A percentile compares a stretch with the other conserved stretches of the same genome.
These are phyloP conservation scores for Leucoagaricus sp. DNA, from an alignment of 1,284 basidiomycete genomes.

Conservation along the genomic window DNA sequence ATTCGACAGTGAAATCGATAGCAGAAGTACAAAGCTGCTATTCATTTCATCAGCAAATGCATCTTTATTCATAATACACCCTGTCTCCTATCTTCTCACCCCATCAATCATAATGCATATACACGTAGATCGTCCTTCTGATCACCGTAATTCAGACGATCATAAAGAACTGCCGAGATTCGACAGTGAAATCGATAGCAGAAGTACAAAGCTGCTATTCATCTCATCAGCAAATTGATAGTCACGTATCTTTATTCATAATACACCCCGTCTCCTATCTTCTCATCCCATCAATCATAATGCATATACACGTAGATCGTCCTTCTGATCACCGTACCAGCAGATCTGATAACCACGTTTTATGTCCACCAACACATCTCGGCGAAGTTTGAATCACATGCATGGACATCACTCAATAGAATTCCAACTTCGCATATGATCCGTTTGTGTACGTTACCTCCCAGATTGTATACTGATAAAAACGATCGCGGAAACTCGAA, in stretches of 20 bases:
- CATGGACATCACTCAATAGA: too few species aligned
- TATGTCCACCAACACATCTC: not conserved
- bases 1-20: not conserved
- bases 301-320: too few species aligned
- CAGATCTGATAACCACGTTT: slow-evolving; percentile 4
- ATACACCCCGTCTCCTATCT: not conserved
- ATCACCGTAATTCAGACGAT: too few species aligned
- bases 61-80: not conserved
- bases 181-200: not conserved
- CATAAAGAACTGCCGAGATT: too few species aligned
- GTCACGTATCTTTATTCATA: not conserved
- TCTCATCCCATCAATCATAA: not conserved
- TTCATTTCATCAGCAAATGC: not conserved
- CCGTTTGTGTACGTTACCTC: too few species aligned
- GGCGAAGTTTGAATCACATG: too few species aligned
- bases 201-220: too few species aligned
- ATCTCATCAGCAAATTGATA: not conserved
- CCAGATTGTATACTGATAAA: not conserved
- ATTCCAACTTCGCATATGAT: too few species aligned
- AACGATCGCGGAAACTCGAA: not conserved
- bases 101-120: not conserved
- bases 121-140: not conserved
- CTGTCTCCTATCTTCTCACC: not conserved
- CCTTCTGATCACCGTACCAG: not conserved
- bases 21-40: too few species aligned